Evolutionary conservation across 768 basidiomycete genomes (phyloP).

Genomic region (Chalciporus sphaerocephalus): DNA sequence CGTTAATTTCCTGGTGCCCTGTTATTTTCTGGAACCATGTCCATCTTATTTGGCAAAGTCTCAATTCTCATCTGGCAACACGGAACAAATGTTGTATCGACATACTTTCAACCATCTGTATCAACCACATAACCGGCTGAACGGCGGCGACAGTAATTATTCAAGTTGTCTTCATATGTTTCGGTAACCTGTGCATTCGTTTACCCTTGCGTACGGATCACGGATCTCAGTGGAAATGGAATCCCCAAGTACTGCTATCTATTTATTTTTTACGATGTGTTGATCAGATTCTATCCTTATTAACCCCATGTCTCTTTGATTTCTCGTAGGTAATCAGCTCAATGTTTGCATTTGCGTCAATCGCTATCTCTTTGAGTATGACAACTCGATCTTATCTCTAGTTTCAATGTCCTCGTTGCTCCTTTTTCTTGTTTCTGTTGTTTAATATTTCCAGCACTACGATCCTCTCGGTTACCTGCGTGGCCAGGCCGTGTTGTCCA

Average conservation of each 20-base stretch:
- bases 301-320: conserved; percentile 20
- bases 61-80: conserved; percentile 16
- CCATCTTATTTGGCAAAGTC: conserved; percentile 16
- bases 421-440: background rate
- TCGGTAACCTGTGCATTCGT: conserved; percentile 20
- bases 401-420: conserved; percentile 6
- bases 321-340: conserved; percentile 13
- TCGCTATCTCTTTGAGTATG: conserved; percentile 4
- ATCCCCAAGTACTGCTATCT: conserved; percentile 14
- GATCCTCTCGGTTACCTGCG: conserved; percentile 15
- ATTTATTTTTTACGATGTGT: conserved; percentile 16
- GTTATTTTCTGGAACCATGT: conserved; percentile 3
- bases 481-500: conserved; percentile 20
- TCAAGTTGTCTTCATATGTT: conserved; percentile 31
- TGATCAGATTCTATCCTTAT: conserved; percentile 26
- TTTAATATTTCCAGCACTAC: background rate
- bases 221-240: conserved; percentile 23
- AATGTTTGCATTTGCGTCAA: conserved; percentile 2
- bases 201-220: conserved; percentile 23
- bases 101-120: conserved; percentile 28
- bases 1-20: conserved; percentile 14
- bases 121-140: conserved; percentile 29
- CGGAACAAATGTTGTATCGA: conserved; percentile 32
- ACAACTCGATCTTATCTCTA: conserved; percentile 5
- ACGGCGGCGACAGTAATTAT: conserved; percentile 22